phyloP scores from a whole-genome alignment of 1,139 yeast species.

The Suhomyces atakaporum region DNA sequence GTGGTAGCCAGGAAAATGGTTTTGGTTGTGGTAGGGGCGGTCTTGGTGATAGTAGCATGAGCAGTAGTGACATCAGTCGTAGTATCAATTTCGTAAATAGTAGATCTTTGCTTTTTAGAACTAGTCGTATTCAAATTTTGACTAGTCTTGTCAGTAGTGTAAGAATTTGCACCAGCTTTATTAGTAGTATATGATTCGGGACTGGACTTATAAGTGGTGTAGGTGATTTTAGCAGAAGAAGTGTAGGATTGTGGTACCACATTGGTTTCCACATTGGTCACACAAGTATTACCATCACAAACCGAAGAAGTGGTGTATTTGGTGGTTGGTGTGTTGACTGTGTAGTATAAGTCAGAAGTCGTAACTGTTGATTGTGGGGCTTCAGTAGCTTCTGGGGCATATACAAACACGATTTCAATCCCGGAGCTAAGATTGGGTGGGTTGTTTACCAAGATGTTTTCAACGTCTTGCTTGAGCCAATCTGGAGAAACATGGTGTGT shows the following conservation, averaged over 20 bases:
- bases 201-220: conserved; percentile 19
- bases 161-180: no score
- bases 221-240: conserved; percentile 16
- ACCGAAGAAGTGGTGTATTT: conserved; percentile 3
- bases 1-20: conserved; percentile 30
- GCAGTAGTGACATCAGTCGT: conserved; percentile 7
- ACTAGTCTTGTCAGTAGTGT: no score
- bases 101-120: conserved; percentile 10
- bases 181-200: no score
- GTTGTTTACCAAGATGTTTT: conserved; percentile 25
- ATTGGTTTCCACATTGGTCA: conserved; percentile 12
- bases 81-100: conserved; percentile 13
- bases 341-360: conserved; percentile 16
- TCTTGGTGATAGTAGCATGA: conserved; percentile 14
- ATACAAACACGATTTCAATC: conserved; percentile 36
- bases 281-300: conserved; percentile 15
- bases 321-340: conserved; percentile 21
- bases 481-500: conserved; percentile 36
- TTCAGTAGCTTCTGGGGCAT: conserved; percentile 17
- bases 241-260: conserved; percentile 19
- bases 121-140: no score
- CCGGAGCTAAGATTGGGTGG: conserved; percentile 29
- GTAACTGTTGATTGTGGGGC: conserved; percentile 6
- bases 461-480: conserved; percentile 27
- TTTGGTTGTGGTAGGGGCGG: conserved; percentile 31